Percentiles rank a stretch among this genome's conserved stretches.
These are phyloP conservation scores for Vicia villosa DNA, from an alignment of 306 rosid species.

Conservation along the genomic window DNA sequence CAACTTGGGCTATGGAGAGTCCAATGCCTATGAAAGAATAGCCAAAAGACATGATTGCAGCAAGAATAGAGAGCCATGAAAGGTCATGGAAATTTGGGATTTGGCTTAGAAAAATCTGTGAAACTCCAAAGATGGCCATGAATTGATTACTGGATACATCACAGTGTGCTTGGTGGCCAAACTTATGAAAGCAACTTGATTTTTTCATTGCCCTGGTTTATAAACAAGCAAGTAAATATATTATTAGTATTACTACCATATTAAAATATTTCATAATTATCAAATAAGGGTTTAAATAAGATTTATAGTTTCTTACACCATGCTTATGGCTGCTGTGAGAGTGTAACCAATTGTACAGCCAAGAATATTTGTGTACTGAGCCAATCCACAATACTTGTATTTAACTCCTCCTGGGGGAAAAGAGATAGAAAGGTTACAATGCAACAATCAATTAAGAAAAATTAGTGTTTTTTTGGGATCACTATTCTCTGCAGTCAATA, in stretches of 20 bases:
- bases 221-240: neutral
- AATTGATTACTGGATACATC: conserved; percentile 22
- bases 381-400: conserved; percentile 33
- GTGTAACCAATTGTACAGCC: conserved; percentile 45
- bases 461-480: too few species aligned
- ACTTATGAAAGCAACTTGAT: conserved; percentile 43
- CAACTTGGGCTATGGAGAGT: conserved; percentile 48
- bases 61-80: conserved; percentile 41
- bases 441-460: too few species aligned
- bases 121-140: conserved; percentile 32
- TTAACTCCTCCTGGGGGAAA: conserved; percentile 40
- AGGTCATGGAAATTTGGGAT: conserved; percentile 48
- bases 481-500: too few species aligned
- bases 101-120: conserved; percentile 43
- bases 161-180: conserved; percentile 36
- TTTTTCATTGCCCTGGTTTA: conserved; percentile 42
- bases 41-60: conserved; percentile 50
- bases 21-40: conserved; percentile 41
- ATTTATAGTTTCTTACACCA: conserved; percentile 45
- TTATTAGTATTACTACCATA: neutral
- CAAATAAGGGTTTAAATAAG: neutral
- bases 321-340: conserved; percentile 46
- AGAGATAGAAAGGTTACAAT: too few species aligned
- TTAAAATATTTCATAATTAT: too few species aligned
- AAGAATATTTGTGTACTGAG: conserved; percentile 37